Conservation (phyloP, 495 filamentous ascomycete genomes). For the Penicillium verhagenii region DNA sequence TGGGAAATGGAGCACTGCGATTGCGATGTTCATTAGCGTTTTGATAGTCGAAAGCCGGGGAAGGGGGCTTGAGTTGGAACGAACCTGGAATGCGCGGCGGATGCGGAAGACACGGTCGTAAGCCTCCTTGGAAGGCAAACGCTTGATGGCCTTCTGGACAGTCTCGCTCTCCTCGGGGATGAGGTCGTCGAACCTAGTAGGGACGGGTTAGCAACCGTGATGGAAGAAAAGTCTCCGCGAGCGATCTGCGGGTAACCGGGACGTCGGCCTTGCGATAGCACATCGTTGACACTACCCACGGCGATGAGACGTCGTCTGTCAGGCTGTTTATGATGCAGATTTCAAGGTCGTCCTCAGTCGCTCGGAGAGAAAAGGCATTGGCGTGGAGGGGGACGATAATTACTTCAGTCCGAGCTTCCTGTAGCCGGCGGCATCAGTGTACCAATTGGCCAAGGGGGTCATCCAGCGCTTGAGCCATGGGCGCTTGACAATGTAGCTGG, state of each 20-base stretch:
- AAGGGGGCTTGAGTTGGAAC: slow-evolving; percentile 16
- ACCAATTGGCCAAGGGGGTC: slow-evolving; percentile 78
- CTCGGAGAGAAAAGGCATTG: slow-evolving; percentile 12
- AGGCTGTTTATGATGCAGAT: neutral
- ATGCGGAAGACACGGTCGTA: slow-evolving; percentile 98
- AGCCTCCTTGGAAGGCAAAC: slow-evolving; percentile 81
- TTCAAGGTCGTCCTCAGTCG: slow-evolving; percentile 7
- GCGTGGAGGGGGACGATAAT: slow-evolving; percentile 24
- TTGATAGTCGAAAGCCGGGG: slow-evolving; percentile 1
- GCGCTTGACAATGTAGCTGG: slow-evolving; percentile 70
- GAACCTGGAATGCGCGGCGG: slow-evolving; percentile 89
- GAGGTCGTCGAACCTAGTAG: slow-evolving; percentile 86
- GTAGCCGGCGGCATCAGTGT: slow-evolving; percentile 83
- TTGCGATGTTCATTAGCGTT: slow-evolving; percentile 27
- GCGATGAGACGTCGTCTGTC: neutral
- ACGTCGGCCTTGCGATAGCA: slow-evolving; percentile 17
- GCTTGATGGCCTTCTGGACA: slow-evolving; percentile 84
- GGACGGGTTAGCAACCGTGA: slow-evolving; percentile 15
- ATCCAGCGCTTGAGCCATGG: slow-evolving; percentile 81
- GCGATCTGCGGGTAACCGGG: slow-evolving; percentile 23
- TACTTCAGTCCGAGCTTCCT: slow-evolving; percentile 89
- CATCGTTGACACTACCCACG: slow-evolving; percentile 1
- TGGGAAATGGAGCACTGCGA: slow-evolving; percentile 76
- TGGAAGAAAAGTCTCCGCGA: slow-evolving; percentile 1
- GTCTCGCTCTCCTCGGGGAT: slow-evolving; percentile 85